Percentiles rank a stretch among this genome's conserved stretches.
These are phyloP conservation scores for Pseudomonodictys pantanalensis DNA, from an alignment of 495 filamentous ascomycete genomes.

Conservation along the genomic window DNA sequence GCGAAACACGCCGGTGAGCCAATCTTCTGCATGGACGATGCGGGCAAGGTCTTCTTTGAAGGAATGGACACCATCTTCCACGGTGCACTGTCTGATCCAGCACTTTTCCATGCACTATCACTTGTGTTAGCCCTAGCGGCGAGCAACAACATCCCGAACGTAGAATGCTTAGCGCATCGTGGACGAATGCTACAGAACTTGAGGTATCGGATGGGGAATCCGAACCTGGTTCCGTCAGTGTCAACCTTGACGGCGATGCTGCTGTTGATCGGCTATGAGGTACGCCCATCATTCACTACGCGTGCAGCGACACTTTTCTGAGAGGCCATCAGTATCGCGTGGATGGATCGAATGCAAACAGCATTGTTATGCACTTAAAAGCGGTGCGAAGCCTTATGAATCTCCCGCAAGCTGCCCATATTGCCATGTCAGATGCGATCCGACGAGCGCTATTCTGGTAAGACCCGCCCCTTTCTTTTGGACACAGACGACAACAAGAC, in stretches of 20 bases:
- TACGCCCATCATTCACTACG: neutral
- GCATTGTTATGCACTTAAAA: neutral
- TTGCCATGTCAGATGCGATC: neutral
- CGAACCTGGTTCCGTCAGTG: neutral
- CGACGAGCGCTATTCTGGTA: slow-evolving; percentile 14
- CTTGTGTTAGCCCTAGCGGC: slow-evolving; percentile 1
- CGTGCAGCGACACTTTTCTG: neutral
- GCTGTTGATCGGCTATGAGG: slow-evolving; percentile 19
- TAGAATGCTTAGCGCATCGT: slow-evolving; percentile 6
- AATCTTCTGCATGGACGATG: slow-evolving; percentile 3
- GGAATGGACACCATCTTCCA: slow-evolving; percentile 16
- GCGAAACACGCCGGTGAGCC: slow-evolving; percentile 2
- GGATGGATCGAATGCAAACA: neutral
- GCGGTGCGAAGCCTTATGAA: neutral
- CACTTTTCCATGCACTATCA: slow-evolving; percentile 17
- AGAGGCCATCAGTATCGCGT: slow-evolving; percentile 17
- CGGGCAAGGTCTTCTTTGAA: slow-evolving; percentile 1
- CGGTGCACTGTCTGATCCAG: slow-evolving; percentile 11
- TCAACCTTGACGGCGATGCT: slow-evolving; percentile 12
- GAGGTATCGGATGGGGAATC: neutral
- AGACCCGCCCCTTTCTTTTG: neutral
- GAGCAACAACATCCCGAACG: neutral
- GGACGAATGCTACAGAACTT: slow-evolving; percentile 1
- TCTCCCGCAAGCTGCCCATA: neutral
- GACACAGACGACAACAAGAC: neutral